Evolutionary conservation across 805 yeast genomes (phyloP).

Genomic region (Candida ponderosae): DNA sequence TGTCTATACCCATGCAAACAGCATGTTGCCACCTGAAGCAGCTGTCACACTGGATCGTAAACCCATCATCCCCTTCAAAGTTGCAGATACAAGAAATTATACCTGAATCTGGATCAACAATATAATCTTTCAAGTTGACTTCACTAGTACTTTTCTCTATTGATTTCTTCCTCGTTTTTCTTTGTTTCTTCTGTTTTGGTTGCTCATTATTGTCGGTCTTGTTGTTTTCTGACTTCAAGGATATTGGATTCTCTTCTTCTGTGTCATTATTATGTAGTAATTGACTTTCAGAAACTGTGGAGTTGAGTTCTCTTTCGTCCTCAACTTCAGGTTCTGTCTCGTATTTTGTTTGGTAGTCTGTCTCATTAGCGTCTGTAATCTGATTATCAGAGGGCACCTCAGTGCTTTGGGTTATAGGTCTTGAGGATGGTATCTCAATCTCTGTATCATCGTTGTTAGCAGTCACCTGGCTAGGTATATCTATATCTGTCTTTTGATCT

Average conservation of each 20-base stretch:
- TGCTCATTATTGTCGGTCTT: background rate
- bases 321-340: too few relatives aligned
- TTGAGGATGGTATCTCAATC: background rate
- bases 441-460: background rate
- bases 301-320: too few relatives aligned
- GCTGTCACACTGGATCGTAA: conserved; percentile 88
- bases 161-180: conserved; percentile 6
- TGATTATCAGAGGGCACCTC: background rate
- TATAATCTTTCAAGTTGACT: conserved; percentile 25
- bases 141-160: conserved; percentile 2
- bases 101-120: conserved; percentile 77
- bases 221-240: conserved; percentile 3
- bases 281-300: too few relatives aligned
- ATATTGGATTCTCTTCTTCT: conserved; percentile 7
- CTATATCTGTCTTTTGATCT: background rate
- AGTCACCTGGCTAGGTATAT: background rate
- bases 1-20: conserved; percentile 72
- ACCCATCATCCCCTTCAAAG: conserved; percentile 83
- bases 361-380: background rate
- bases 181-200: conserved; percentile 1
- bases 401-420: background rate
- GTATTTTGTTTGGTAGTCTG: background rate
- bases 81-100: conserved; percentile 86
- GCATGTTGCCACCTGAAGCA: conserved; percentile 96
- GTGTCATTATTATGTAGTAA: conserved; percentile 2